Evolutionary conservation across 192 early-diverging fungal species (phyloP).

Genomic region (Polychytrium aggregatum): DNA sequence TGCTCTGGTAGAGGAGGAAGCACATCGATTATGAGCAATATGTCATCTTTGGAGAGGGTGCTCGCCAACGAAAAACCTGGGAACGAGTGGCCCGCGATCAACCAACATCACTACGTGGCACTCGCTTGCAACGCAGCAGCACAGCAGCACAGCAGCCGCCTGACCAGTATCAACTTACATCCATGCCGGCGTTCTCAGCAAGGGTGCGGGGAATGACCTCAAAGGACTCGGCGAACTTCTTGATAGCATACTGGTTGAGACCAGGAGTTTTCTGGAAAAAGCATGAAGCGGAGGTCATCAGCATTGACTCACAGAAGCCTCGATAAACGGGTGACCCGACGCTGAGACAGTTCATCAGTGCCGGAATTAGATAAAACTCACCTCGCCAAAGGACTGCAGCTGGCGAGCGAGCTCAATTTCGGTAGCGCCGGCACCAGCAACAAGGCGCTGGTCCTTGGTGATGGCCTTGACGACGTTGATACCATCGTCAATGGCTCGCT

Average conservation of each 20-base stretch:
- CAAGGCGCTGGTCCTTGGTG: slow-evolving; percentile 68
- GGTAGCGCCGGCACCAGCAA: slow-evolving; percentile 86
- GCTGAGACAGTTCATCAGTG: background rate
- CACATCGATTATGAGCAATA: background rate
- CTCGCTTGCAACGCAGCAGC: no score
- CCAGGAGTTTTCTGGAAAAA: slow-evolving; percentile 83
- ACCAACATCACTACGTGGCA: background rate
- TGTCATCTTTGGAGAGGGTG: no score
- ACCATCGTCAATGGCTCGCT: slow-evolving; percentile 95
- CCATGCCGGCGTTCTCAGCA: slow-evolving; percentile 88
- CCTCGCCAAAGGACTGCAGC: slow-evolving; percentile 64
- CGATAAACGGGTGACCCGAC: no score
- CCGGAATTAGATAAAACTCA: background rate
- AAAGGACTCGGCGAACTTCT: slow-evolving; percentile 88
- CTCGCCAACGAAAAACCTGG: no score
- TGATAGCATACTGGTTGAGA: slow-evolving; percentile 90
- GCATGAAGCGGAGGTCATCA: no score
- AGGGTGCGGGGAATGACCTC: slow-evolving; percentile 92
- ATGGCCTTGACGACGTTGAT: slow-evolving; percentile 93
- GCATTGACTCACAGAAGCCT: no score
- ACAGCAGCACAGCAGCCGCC: background rate
- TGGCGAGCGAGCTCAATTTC: slow-evolving; percentile 87
- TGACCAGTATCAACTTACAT: slow-evolving; percentile 33
- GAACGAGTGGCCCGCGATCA: background rate
- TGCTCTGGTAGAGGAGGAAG: slow-evolving; percentile 28